Percentiles rank a stretch among this genome's conserved stretches.
These are phyloP conservation scores for Fraxinus americana DNA, from an alignment of 257 asterid genomes.

Conservation along the genomic window DNA sequence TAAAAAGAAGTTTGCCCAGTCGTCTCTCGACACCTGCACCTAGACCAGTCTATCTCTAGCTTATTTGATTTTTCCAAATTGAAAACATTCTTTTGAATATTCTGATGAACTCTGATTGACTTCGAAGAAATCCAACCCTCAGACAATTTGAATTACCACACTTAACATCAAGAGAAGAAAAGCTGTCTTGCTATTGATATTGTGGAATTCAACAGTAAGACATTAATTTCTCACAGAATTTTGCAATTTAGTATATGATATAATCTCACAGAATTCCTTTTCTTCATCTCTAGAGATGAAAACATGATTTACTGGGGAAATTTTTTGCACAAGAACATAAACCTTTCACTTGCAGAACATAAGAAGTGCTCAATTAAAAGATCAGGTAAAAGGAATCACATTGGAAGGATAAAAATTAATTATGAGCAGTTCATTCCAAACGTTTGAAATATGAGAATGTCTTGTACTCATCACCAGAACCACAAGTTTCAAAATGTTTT, in stretches of 20 bases:
- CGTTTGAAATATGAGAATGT: neutral
- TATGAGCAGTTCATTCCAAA: constrained; percentile 17
- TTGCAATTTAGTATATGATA: neutral
- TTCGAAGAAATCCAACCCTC: too few species aligned
- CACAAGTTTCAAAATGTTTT: neutral
- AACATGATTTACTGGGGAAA: constrained; percentile 9
- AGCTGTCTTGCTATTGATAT: neutral
- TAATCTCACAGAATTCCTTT: neutral
- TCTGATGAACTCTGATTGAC: too few species aligned
- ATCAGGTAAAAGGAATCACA: neutral
- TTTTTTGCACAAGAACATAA: neutral
- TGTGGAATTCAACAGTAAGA: neutral
- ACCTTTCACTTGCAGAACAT: neutral
- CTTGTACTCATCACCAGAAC: neutral
- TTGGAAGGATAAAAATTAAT: constrained; percentile 2
- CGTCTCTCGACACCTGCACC: too few species aligned
- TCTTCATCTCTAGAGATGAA: neutral
- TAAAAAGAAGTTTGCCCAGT: neutral
- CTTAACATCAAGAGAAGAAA: too few species aligned
- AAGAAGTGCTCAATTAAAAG: neutral
- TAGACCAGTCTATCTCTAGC: too few species aligned
- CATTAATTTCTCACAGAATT: neutral
- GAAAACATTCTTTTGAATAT: too few species aligned
- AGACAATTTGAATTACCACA: too few species aligned
- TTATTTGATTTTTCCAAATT: too few species aligned